Base-by-base conservation (phyloP, 2,329 filamentous ascomycete genomes). In the Dendrostoma leiphaemia region DNA sequence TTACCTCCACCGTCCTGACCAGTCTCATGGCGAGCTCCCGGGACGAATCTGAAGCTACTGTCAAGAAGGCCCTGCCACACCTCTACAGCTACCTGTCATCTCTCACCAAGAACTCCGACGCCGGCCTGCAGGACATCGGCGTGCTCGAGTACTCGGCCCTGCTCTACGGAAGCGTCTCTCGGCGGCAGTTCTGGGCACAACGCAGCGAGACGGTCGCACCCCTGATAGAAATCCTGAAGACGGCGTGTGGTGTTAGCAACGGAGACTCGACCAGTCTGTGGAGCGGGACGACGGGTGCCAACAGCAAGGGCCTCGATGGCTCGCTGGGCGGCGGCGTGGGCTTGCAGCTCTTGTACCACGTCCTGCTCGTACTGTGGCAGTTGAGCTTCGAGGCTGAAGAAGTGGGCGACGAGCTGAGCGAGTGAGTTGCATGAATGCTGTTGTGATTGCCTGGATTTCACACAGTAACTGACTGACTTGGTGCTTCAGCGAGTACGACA, bases 351-450 rank as follows among this genome's bases (percentile, higher is more conserved):
- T 81, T 99, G 37, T 99, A 99, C 69, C 91, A 97, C 65, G 89
- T 97, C 15, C 81, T 99, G 21, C 80, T 99, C 48, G 92, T 96
- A 12, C 76, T 99, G 55, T 99, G 94, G 94, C 92, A 97, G 76
- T 79, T 99, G 62, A 96, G 91, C 67, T 99, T 99, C 62, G 94
- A 97, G 69, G 90, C 91, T 12, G 86, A 88, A 56, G 73, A 78
- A 2, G 78, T 87, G 65, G 84, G 84, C 34, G 81, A 86, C 57
- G 91, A 93, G 38, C 78, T 99, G 54, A 90, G 97, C 71, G 85
- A 91, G 90, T 94, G 79, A 65, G 87, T 73, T 10, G n/a, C 15
- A 28, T 26, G 2, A n/a, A 32, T 41, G n/a, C n/a, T 48, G n/a
- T n/a, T n/a, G n/a, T n/a, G n/a, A n/a, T n/a, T n/a, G n/a, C n/a